Conservation (phyloP, 2,329 filamentous ascomycete genomes). For the Exophiala xenobiotica region DNA sequence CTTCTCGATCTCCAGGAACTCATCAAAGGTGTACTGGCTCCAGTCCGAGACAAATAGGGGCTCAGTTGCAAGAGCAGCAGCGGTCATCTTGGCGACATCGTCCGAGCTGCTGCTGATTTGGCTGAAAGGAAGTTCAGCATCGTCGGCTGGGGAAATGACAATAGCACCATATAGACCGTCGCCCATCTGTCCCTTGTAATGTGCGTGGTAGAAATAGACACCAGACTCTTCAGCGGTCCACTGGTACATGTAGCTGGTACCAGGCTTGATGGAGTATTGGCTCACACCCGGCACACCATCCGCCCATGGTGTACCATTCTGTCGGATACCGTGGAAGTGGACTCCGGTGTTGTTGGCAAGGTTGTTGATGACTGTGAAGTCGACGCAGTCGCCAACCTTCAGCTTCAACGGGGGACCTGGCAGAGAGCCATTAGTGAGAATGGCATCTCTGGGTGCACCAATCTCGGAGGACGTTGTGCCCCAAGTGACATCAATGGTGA, state of each 20-base stretch:
- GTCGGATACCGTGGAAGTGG: conserved; percentile 77
- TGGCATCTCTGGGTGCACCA: conserved; percentile 51
- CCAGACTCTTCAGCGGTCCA: conserved; percentile 50
- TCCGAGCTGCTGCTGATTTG: conserved; percentile 42
- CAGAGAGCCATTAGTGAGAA: conserved; percentile 73
- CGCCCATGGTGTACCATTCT: conserved; percentile 73
- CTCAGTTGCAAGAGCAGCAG: conserved; percentile 49
- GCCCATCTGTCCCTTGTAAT: conserved; percentile 63
- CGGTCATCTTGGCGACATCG: conserved; percentile 46
- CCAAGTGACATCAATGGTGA: conserved; percentile 38
- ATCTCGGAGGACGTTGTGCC: conserved; percentile 41
- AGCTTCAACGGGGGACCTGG: conserved; percentile 71
- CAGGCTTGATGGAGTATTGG: conserved; percentile 66
- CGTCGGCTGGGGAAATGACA: conserved; percentile 50
- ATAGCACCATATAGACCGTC: conserved; percentile 69
- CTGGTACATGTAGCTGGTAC: conserved; percentile 63
- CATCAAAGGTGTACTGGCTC: conserved; percentile 53
- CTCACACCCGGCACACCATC: conserved; percentile 69
- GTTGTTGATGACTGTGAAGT: conserved; percentile 68
- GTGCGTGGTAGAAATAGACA: conserved; percentile 68
- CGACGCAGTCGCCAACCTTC: conserved; percentile 69
- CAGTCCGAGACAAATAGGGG: conserved; percentile 59
- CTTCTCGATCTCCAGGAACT: conserved; percentile 38
- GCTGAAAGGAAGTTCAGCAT: conserved; percentile 49
- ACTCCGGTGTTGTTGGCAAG: conserved; percentile 65